These are phyloP conservation scores for Poteriospumella lacustris DNA, from an alignment of 108 stramenopile species.

Conservation along the genomic window DNA sequence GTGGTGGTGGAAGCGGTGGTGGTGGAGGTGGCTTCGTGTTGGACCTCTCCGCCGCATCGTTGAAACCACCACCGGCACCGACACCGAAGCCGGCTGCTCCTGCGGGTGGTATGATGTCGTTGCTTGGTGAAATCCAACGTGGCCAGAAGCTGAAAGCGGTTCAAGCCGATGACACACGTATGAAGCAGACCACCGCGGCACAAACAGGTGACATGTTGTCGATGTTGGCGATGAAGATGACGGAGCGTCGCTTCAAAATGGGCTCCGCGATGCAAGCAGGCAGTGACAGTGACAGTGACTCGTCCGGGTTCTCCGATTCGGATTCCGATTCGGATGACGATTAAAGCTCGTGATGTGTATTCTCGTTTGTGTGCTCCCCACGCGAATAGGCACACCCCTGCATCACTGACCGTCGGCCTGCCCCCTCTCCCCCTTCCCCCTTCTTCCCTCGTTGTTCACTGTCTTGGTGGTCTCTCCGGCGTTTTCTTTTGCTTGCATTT, in stretches of 20 bases:
- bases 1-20: not conserved
- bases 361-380: too few relatives aligned
- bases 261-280: not conserved
- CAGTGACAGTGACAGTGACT: slow-evolving; percentile 17
- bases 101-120: too few relatives aligned
- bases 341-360: not conserved
- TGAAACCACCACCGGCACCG: too few relatives aligned
- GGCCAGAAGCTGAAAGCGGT: not conserved
- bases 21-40: not conserved
- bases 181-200: not conserved
- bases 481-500: too few relatives aligned
- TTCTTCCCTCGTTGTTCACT: too few relatives aligned
- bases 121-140: not conserved
- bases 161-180: not conserved
- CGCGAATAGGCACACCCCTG: too few relatives aligned
- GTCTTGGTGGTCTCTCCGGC: too few relatives aligned
- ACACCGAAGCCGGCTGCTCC: not conserved
- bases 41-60: not conserved
- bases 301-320: not conserved
- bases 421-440: too few relatives aligned
- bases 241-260: not conserved
- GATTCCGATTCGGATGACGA: not conserved
- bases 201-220: not conserved
- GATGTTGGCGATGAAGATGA: slow-evolving; percentile 1
- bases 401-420: too few relatives aligned